Conservation (phyloP, 1,139 yeast species). For the Pichia sp. region DNA sequence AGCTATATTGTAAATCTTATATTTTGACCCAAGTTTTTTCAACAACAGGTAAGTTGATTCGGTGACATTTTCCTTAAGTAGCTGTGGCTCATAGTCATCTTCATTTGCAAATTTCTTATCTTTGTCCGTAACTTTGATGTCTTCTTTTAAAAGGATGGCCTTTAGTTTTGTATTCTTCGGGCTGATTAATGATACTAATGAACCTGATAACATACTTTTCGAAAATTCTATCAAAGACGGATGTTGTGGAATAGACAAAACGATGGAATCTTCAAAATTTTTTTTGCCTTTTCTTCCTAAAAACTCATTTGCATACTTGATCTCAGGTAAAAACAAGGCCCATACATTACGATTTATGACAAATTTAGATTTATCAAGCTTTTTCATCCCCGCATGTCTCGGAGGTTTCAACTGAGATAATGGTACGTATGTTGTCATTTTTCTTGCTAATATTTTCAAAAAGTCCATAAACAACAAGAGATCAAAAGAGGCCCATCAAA, state of each 20-base stretch:
- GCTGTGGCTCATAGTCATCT: conserved; percentile 15
- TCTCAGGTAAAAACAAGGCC: conserved; percentile 67
- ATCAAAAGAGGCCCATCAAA: too few species aligned
- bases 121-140: conserved; percentile 39
- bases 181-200: conserved; percentile 23
- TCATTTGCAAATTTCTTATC: conserved; percentile 29
- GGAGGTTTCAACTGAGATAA: conserved; percentile 49
- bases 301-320: conserved; percentile 53
- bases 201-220: conserved; percentile 12
- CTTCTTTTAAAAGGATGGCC: conserved; percentile 62
- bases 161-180: conserved; percentile 37
- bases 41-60: conserved; percentile 42
- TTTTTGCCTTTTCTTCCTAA: conserved; percentile 32
- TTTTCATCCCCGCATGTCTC: conserved; percentile 57
- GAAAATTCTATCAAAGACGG: conserved; percentile 53
- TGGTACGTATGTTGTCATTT: conserved; percentile 13
- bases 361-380: conserved; percentile 64
- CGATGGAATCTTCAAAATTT: conserved; percentile 39
- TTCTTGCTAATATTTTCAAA: conserved; percentile 1
- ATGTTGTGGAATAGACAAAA: conserved; percentile 58
- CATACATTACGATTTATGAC: conserved; percentile 51
- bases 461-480: conserved; percentile 5
- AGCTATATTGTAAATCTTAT: conserved; percentile 51
- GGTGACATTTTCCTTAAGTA: conserved; percentile 34
- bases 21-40: conserved; percentile 41